phyloP scores from a whole-genome alignment of 352 stramenopile genomes.

The Aphanomyces cochlioides region DNA sequence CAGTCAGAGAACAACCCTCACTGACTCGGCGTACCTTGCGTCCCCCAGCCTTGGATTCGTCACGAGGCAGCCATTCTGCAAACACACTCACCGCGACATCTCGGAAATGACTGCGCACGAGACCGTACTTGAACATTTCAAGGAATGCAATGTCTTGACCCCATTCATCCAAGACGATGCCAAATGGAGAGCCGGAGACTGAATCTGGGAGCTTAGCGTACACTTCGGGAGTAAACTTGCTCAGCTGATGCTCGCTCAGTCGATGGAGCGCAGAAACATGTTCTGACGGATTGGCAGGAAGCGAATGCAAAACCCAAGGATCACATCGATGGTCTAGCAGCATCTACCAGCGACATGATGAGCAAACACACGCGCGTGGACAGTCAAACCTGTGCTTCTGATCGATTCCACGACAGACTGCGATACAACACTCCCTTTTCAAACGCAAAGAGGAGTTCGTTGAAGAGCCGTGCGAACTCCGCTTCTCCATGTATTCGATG shows the following conservation, averaged over 20 bases:
- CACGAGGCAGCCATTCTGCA: background rate
- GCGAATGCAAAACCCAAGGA: conserved; percentile 16
- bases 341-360: conserved; percentile 2
- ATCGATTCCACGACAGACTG: conserved; percentile 8
- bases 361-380: background rate
- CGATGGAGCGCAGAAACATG: background rate
- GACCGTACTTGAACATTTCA: conserved; percentile 21
- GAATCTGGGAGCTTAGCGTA: conserved; percentile 17
- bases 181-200: conserved; percentile 8
- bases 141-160: conserved; percentile 25
- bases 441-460: conserved; percentile 16
- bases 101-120: conserved; percentile 5
- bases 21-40: too few relatives aligned
- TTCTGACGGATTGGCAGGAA: conserved; percentile 12
- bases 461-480: conserved; percentile 1
- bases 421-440: conserved; percentile 23
- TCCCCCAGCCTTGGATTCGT: too few relatives aligned
- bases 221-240: conserved; percentile 16
- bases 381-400: conserved; percentile 7
- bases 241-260: conserved; percentile 10
- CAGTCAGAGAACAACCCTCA: too few relatives aligned
- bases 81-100: background rate
- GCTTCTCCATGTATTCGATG: background rate
- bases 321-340: conserved; percentile 19
- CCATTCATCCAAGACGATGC: conserved; percentile 21